These are phyloP conservation scores for Aspergillus hiratsukae DNA, from an alignment of 2,329 filamentous ascomycete species.

Conservation along the genomic window DNA sequence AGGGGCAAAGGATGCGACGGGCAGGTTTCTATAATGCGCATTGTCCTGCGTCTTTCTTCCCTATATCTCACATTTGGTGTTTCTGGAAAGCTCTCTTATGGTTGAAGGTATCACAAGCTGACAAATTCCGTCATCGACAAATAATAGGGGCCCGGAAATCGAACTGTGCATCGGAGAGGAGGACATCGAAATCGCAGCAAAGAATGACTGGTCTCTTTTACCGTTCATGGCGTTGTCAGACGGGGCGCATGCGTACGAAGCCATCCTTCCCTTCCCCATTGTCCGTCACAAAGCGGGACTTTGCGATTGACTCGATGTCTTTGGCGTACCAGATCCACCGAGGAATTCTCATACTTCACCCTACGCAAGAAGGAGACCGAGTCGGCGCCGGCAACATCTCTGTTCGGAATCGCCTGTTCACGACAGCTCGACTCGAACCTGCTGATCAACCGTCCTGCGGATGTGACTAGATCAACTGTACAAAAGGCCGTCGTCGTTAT, in stretches of 20 bases:
- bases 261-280: slow-evolving; percentile 1
- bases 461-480: slow-evolving; percentile 95
- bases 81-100: background rate
- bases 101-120: slow-evolving; percentile 1
- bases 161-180: slow-evolving; percentile 85
- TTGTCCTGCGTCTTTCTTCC: background rate
- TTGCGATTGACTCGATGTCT: slow-evolving; percentile 7
- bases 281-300: slow-evolving; percentile 2
- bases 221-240: slow-evolving; percentile 97
- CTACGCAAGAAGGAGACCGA: slow-evolving; percentile 57
- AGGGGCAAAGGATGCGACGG: background rate
- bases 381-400: slow-evolving; percentile 61
- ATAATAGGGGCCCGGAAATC: slow-evolving; percentile 74
- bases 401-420: slow-evolving; percentile 95
- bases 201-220: slow-evolving; percentile 85
- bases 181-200: slow-evolving; percentile 69
- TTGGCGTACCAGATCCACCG: slow-evolving; percentile 59
- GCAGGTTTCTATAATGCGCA: background rate
- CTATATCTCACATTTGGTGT: background rate
- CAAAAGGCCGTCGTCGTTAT: slow-evolving; percentile 98
- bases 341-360: slow-evolving; percentile 99
- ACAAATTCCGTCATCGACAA: background rate
- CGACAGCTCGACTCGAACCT: slow-evolving; percentile 78
- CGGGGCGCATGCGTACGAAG: slow-evolving; percentile 79
- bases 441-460: slow-evolving; percentile 71